Base-by-base conservation (phyloP, 2,329 filamentous ascomycete species). In the Elsinoe batatas region DNA sequence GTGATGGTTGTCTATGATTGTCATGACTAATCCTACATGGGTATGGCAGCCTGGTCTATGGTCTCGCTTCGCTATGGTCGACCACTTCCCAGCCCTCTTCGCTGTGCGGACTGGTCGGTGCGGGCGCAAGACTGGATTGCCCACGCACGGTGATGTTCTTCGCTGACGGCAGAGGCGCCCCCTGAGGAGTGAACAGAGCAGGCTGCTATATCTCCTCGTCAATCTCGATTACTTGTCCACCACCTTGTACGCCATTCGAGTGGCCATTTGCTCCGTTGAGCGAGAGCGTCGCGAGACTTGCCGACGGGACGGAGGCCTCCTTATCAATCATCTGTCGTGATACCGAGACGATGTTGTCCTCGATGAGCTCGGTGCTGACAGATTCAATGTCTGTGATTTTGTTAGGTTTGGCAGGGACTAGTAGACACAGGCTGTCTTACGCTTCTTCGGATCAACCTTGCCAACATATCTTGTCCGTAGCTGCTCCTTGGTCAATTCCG, bases 261-360 rank as follows among this genome's bases (percentile, higher is more conserved):
- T 44, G 38, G n/a, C 76, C 78, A 61, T 79, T 77, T 36, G 75
- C 56, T 71, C 71, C 68, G 58, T 86, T 51, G 5, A 51, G 47
- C 12, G 26, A 35, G 10, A 51, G 47, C 1, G 51, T 20, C 3
- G 37, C 51, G 26, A 55, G 53, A 26, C 17, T 79, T 72, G 85
- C 84, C 69, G 81, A 84, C 17, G 91, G 88, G 72, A 95, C 88
- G 4, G 90, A 93, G 3, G 93, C 93, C 72, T 98, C 93, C 76
- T 97, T 97, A 76, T 97, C 93, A 66, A 98, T 97, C 91, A 98
- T 96, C 72, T 97, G 93, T 70, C 91, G 81, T 61, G 90, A 94
- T n/a, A 98, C 91, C 3, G 90, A 88, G 11, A 98, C 93, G 61
- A 98, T 98, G 74, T 98, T 98, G 80, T 98, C 93, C 75, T 98